phyloP scores from a whole-genome alignment of 2,329 filamentous ascomycete genomes.

The Pseudogymnoascus sp. region DNA sequence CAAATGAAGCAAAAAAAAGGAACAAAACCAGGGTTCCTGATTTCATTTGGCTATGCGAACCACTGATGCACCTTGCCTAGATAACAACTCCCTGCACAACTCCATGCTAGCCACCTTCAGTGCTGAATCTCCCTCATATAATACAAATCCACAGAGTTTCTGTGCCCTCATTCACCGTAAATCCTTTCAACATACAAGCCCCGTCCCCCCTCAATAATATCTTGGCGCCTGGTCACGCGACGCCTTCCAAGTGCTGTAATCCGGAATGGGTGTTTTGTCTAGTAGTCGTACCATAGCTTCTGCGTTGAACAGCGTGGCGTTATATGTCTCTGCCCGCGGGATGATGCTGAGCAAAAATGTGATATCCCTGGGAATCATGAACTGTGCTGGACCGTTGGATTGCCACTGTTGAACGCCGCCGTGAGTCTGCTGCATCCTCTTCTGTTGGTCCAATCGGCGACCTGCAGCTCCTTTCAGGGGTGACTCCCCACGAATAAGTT shows the following conservation, averaged over 20 bases:
- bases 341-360: conserved; percentile 57
- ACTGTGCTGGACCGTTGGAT: conserved; percentile 37
- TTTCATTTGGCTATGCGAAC: neutral
- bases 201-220: conserved; percentile 19
- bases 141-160: conserved; percentile 1
- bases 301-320: conserved; percentile 62
- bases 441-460: conserved; percentile 68
- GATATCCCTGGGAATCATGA: conserved; percentile 66
- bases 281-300: conserved; percentile 68
- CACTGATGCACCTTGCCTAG: neutral
- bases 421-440: conserved; percentile 51
- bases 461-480: conserved; percentile 88
- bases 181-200: neutral
- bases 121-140: neutral
- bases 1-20: neutral
- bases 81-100: neutral
- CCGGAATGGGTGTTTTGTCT: conserved; percentile 59
- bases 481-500: conserved; percentile 82
- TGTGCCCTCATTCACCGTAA: neutral
- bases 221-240: conserved; percentile 16
- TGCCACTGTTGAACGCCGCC: conserved; percentile 31
- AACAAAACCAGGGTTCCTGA: neutral
- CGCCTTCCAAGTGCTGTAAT: conserved; percentile 50
- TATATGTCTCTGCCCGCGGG: conserved; percentile 61
- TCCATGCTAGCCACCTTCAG: neutral